Conservation (phyloP, 345 rosid species). For the Lumnitzera racemosa region DNA sequence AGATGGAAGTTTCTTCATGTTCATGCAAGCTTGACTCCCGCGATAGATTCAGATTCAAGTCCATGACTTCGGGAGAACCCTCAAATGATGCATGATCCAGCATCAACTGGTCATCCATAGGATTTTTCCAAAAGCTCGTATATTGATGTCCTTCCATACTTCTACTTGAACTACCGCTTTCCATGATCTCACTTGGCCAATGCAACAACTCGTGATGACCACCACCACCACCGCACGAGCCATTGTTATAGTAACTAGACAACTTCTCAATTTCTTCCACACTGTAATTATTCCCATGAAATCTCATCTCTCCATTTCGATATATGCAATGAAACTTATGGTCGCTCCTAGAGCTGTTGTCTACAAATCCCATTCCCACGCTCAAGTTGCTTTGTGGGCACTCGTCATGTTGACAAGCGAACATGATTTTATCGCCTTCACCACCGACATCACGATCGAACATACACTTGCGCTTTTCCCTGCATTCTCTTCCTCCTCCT, state of each 20-base stretch:
- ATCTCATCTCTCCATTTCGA: neutral
- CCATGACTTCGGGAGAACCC: conserved; percentile 6
- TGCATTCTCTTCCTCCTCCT: neutral
- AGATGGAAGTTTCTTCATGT: conserved; percentile 19
- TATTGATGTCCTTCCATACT: neutral
- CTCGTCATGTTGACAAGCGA: conserved; percentile 22
- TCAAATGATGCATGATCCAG: conserved; percentile 7
- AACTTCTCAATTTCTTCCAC: neutral
- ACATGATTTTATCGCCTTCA: conserved; percentile 2
- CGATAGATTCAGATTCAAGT: neutral
- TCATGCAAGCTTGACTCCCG: neutral
- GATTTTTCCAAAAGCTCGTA: conserved; percentile 14
- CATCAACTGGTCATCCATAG: conserved; percentile 15
- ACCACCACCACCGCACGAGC: neutral
- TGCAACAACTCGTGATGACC: neutral
- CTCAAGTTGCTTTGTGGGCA: conserved; percentile 24
- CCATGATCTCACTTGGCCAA: neutral
- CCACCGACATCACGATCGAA: conserved; percentile 6
- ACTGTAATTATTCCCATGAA: neutral
- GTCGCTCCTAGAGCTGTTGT: conserved; percentile 36
- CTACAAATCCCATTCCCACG: conserved; percentile 25
- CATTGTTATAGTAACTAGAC: neutral
- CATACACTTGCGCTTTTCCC: conserved; percentile 17
- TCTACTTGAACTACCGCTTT: too few relatives aligned
- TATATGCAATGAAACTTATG: conserved; percentile 27